A percentile compares a stretch with the other conserved stretches of the same genome.
Conservation (phyloP, 371 early-diverging fungal species). For the Zopfochytrium polystomum region DNA sequence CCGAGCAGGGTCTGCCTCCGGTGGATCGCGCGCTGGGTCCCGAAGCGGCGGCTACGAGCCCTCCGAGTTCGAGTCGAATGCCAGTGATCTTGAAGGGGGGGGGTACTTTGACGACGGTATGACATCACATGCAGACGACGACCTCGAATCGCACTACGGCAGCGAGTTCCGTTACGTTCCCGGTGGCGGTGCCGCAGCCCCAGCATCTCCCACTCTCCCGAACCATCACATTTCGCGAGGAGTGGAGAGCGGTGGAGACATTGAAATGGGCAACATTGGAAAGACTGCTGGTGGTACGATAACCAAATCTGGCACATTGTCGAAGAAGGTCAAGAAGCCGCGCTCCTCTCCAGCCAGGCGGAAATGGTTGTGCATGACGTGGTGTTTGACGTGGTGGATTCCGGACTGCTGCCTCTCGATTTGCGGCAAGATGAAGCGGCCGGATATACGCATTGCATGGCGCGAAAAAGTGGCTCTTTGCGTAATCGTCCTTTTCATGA, state of each 20-base stretch:
- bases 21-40: too few species aligned
- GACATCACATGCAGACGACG: constrained; percentile 31
- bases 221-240: too few species aligned
- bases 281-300: constrained; percentile 19
- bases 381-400: constrained; percentile 59
- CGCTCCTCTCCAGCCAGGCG: too few species aligned
- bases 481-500: constrained; percentile 66
- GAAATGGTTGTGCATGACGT: constrained; percentile 30
- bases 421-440: constrained; percentile 49
- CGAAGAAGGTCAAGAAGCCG: too few species aligned
- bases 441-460: constrained; percentile 70
- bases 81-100: constrained; percentile 5
- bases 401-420: constrained; percentile 58
- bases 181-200: too few species aligned
- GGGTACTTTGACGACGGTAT: constrained; percentile 27
- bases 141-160: constrained; percentile 31
- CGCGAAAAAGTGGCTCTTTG: constrained; percentile 89
- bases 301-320: too few species aligned
- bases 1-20: neutral
- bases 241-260: constrained; percentile 3
- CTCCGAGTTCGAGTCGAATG: too few species aligned
- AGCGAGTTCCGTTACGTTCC: constrained; percentile 38
- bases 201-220: too few species aligned
- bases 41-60: too few species aligned
- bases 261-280: constrained; percentile 42